Conservation (phyloP, 495 filamentous ascomycete genomes). For the Tuber brumale region DNA sequence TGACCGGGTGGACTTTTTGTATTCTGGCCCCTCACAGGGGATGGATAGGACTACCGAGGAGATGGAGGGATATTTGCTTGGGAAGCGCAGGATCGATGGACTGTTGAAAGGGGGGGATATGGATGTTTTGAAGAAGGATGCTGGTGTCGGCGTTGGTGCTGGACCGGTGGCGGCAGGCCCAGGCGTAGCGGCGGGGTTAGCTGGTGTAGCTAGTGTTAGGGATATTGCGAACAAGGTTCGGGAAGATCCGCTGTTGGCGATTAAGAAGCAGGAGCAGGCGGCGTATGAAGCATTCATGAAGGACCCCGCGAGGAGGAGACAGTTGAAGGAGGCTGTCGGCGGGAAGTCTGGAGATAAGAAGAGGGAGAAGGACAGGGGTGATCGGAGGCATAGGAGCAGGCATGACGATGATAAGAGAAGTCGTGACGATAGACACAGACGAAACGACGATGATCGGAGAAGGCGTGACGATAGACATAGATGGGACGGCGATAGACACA, state of each 20-base stretch:
- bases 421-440: constrained; percentile 44
- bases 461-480: constrained; percentile 42
- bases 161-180: constrained; percentile 52
- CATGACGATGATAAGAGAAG: constrained; percentile 39
- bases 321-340: constrained; percentile 58
- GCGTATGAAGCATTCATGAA: constrained; percentile 85
- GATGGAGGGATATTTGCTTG: constrained; percentile 86
- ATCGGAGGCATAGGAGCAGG: constrained; percentile 48
- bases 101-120: constrained; percentile 77
- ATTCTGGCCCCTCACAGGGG: constrained; percentile 74
- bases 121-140: constrained; percentile 73
- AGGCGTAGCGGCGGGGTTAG: constrained; percentile 51
- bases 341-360: constrained; percentile 47
- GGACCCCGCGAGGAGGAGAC: constrained; percentile 64
- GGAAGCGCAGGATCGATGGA: constrained; percentile 83
- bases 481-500: constrained; percentile 41
- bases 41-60: constrained; percentile 79
- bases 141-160: constrained; percentile 56
- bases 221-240: constrained; percentile 79
- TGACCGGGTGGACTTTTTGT: constrained; percentile 96
- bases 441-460: constrained; percentile 40
- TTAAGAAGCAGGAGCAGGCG: constrained; percentile 86
- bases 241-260: constrained; percentile 82
- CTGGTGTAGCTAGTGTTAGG: constrained; percentile 57
- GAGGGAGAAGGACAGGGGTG: constrained; percentile 51